Conservation (phyloP, 495 filamentous ascomycete species). For the Neurospora africana region DNA sequence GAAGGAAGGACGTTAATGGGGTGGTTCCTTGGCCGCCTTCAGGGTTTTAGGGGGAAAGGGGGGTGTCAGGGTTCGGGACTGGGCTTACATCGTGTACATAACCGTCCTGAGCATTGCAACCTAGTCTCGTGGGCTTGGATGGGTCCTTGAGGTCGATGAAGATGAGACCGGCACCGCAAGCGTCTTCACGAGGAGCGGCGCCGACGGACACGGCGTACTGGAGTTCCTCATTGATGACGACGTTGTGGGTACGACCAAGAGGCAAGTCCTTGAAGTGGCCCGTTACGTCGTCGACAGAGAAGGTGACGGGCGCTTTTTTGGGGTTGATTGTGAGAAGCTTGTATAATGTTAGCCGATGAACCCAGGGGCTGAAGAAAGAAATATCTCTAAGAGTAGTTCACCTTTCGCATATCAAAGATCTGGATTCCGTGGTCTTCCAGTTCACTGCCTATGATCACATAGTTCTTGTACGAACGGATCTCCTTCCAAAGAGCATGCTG, state of each 20-base stretch:
- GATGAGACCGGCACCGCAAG: conserved; percentile 42
- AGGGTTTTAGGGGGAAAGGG: not conserved
- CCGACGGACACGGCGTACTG: conserved; percentile 44
- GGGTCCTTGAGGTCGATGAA: conserved; percentile 44
- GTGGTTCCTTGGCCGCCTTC: not conserved
- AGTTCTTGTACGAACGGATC: conserved; percentile 28
- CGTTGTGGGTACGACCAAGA: conserved; percentile 39
- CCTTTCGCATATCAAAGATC: conserved; percentile 42
- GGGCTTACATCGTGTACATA: conserved; percentile 42
- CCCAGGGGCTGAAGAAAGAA: no score
- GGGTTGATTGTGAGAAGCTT: not conserved
- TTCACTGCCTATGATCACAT: conserved; percentile 41
- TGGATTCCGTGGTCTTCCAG: conserved; percentile 39
- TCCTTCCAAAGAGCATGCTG: conserved; percentile 18
- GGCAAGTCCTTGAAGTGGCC: conserved; percentile 32
- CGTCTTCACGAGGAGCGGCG: conserved; percentile 33
- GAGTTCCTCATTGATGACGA: conserved; percentile 41
- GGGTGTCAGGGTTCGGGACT: not conserved
- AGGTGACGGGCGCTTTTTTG: conserved; percentile 14
- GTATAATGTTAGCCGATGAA: not conserved
- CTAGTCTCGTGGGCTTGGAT: conserved; percentile 38
- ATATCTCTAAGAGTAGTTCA: not conserved
- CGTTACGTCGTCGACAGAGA: conserved; percentile 25
- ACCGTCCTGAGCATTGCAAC: conserved; percentile 43
- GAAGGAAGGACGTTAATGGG: not conserved